These are phyloP conservation scores for Vitis amurensis DNA, from an alignment of 164 flowering plant species.

Conservation along the genomic window DNA sequence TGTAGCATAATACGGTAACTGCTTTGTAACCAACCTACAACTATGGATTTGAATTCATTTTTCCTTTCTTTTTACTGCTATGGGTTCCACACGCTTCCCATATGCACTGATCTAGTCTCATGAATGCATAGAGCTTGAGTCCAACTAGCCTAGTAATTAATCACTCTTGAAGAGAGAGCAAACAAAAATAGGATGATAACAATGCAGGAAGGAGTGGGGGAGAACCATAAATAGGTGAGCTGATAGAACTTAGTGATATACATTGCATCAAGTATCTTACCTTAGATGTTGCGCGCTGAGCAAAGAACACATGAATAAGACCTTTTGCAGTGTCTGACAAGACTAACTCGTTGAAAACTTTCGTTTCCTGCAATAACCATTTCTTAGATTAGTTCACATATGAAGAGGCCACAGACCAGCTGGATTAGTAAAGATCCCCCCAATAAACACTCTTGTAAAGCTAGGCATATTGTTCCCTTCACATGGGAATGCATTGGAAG, in stretches of 20 bases:
- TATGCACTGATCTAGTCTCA: too few species aligned
- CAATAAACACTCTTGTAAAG: background rate
- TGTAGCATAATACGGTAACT: too few species aligned
- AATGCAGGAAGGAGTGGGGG: background rate
- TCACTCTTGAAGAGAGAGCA: background rate
- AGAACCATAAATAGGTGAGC: background rate
- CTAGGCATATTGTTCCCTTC: background rate
- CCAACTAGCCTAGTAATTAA: background rate
- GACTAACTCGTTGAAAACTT: conserved; percentile 58
- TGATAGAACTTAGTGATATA: background rate
- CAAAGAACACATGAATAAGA: conserved; percentile 78
- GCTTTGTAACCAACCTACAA: too few species aligned
- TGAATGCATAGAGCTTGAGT: background rate
- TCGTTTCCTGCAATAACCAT: conserved; percentile 55
- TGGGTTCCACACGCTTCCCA: too few species aligned
- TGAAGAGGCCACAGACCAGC: background rate
- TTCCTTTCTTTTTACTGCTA: too few species aligned
- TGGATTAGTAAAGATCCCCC: too few species aligned
- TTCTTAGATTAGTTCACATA: conserved; percentile 2
- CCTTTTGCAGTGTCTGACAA: conserved; percentile 60
- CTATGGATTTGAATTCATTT: too few species aligned
- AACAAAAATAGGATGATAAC: too few species aligned
- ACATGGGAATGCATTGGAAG: background rate
- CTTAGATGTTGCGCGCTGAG: conserved; percentile 78
- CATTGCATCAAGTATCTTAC: conserved; percentile 29